Percentiles rank a stretch among this genome's conserved stretches.
phyloP scores from a whole-genome alignment of 2,329 filamentous ascomycete genomes.

The Emergomyces pasteurianus region DNA sequence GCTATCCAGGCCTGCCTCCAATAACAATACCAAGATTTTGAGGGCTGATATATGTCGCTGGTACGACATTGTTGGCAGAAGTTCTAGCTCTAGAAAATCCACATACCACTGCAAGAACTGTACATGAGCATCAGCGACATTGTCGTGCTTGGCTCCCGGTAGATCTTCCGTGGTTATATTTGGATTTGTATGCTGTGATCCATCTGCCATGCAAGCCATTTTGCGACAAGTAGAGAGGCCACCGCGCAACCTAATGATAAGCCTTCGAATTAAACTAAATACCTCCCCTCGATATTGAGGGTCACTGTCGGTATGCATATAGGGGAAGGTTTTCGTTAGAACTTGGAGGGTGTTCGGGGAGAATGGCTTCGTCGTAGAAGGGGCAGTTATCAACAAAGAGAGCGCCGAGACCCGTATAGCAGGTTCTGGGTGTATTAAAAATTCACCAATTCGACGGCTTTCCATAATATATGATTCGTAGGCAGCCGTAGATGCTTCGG shows the following conservation, averaged over 20 bases:
- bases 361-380: constrained; percentile 62
- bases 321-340: constrained; percentile 53
- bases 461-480: constrained; percentile 19
- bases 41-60: constrained; percentile 76
- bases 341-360: constrained; percentile 49
- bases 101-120: constrained; percentile 64
- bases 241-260: constrained; percentile 64
- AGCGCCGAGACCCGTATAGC: constrained; percentile 68
- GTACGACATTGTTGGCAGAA: constrained; percentile 74
- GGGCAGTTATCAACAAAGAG: constrained; percentile 65
- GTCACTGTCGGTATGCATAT: constrained; percentile 72
- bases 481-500: not conserved
- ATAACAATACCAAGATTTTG: constrained; percentile 55
- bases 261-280: constrained; percentile 58
- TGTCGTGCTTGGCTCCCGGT: not conserved
- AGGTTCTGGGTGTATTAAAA: constrained; percentile 40
- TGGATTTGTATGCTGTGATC: not conserved
- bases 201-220: not conserved
- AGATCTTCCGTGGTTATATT: not conserved
- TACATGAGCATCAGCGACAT: not conserved
- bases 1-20: constrained; percentile 56
- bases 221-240: constrained; percentile 37
- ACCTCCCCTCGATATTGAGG: constrained; percentile 77
- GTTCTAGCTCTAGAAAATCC: constrained; percentile 57
- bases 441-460: constrained; percentile 24